A percentile compares a stretch with the other conserved stretches of the same genome.
Conservation (phyloP, 768 basidiomycete genomes). For the Botryobasidium botryosum region DNA sequence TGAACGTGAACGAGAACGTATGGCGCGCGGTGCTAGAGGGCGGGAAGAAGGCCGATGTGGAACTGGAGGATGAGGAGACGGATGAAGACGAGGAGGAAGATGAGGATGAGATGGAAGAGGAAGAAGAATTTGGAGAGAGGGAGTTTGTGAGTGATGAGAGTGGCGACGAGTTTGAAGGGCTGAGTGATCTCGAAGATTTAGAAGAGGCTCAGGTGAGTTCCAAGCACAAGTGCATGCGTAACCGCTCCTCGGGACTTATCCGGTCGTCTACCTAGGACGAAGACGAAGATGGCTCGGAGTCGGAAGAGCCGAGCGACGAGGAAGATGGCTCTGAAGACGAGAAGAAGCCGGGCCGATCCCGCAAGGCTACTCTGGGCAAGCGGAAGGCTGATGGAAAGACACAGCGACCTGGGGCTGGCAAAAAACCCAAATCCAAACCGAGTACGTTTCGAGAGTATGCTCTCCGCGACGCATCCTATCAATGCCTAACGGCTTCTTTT, state of each 20-base stretch:
- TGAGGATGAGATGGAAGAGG: slow-evolving; percentile 45
- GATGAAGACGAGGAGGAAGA: slow-evolving; percentile 29
- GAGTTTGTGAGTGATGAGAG: slow-evolving; percentile 66
- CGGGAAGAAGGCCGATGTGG: slow-evolving; percentile 29
- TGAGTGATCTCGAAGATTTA: slow-evolving; percentile 30
- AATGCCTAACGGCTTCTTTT: not conserved
- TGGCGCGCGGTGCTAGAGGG: slow-evolving; percentile 85
- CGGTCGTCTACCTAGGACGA: slow-evolving; percentile 19
- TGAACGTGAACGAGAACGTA: slow-evolving; percentile 95
- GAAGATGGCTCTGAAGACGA: slow-evolving; percentile 30
- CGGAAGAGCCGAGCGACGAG: too few species aligned
- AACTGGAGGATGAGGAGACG: slow-evolving; percentile 39
- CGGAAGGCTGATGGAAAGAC: slow-evolving; percentile 37
- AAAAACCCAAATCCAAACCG: slow-evolving; percentile 43
- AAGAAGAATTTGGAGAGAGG: slow-evolving; percentile 35
- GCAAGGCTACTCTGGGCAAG: slow-evolving; percentile 40
- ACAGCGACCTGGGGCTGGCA: slow-evolving; percentile 35
- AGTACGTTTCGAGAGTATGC: slow-evolving; percentile 11
- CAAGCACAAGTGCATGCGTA: not conserved
- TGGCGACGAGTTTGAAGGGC: slow-evolving; percentile 43
- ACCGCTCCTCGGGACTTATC: not conserved
- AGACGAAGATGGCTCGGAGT: slow-evolving; percentile 24
- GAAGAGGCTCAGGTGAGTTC: slow-evolving; percentile 18
- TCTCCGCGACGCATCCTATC: not conserved
- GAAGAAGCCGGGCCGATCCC: slow-evolving; percentile 20